Percentiles rank a stretch among this genome's conserved stretches.
phyloP scores from a whole-genome alignment of 495 filamentous ascomycete species.

The Penicillium psychrofluorescens region DNA sequence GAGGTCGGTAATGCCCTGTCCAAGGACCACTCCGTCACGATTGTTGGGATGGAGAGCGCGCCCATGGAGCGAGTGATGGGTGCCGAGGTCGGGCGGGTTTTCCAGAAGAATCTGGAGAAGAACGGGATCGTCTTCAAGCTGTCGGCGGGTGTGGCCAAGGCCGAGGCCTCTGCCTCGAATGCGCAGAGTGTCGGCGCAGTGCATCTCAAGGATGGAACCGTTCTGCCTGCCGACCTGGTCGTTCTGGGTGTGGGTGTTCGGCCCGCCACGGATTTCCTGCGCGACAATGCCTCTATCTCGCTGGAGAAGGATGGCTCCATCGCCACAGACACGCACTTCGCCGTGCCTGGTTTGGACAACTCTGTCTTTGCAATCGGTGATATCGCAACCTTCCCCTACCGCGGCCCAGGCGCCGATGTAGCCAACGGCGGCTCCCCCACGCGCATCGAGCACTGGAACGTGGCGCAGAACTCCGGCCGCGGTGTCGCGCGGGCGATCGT shows the following conservation, averaged over 20 bases:
- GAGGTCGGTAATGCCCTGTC: conserved; percentile 77
- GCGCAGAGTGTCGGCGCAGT: conserved; percentile 70
- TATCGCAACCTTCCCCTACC: conserved; percentile 91
- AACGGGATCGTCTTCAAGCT: conserved; percentile 85
- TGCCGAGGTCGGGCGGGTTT: conserved; percentile 68
- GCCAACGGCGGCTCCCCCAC: conserved; percentile 39
- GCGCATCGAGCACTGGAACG: conserved; percentile 96
- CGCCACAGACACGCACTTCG: conserved; percentile 67
- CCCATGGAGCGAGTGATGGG: conserved; percentile 89
- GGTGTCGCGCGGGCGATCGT: conserved; percentile 67
- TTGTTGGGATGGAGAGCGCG: conserved; percentile 85
- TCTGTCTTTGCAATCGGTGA: conserved; percentile 93
- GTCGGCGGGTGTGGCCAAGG: conserved; percentile 71
- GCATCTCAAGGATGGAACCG: conserved; percentile 77
- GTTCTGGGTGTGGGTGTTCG: conserved; percentile 84
- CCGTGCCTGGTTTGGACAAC: conserved; percentile 56
- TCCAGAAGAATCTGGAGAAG: conserved; percentile 69
- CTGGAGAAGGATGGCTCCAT: conserved; percentile 78
- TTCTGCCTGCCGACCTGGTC: conserved; percentile 79
- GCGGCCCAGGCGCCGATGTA: conserved; percentile 68
- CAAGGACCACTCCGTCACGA: conserved; percentile 71
- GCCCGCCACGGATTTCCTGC: conserved; percentile 82
- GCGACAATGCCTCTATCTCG: conserved; percentile 54
- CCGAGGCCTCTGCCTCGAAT: conserved; percentile 57
- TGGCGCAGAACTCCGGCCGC: conserved; percentile 87